phyloP scores from a whole-genome alignment of 768 basidiomycete species.

The Vishniacozyma victoriae region DNA sequence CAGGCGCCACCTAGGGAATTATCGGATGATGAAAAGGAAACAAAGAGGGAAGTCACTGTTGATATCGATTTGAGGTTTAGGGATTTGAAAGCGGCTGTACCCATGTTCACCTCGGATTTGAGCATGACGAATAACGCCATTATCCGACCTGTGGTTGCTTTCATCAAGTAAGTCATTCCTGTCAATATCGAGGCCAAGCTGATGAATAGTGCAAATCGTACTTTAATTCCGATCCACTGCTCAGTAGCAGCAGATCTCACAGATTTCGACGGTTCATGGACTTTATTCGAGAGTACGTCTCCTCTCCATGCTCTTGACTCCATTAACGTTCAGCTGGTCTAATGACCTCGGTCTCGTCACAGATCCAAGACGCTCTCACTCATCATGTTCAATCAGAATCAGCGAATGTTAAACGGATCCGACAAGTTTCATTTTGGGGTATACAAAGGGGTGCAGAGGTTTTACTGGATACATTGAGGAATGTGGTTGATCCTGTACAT shows the following conservation, averaged over 20 bases:
- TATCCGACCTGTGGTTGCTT: conserved; percentile 91
- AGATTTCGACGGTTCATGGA: conserved; percentile 97
- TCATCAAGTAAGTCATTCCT: conserved; percentile 73
- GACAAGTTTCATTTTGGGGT: conserved; percentile 88
- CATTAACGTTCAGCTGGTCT: conserved; percentile 67
- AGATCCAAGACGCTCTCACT: conserved; percentile 89
- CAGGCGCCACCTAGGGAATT: conserved; percentile 27
- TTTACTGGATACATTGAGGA: conserved; percentile 71
- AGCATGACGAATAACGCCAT: conserved; percentile 89
- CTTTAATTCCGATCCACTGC: conserved; percentile 88
- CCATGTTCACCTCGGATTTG: conserved; percentile 79
- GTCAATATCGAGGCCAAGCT: conserved; percentile 11
- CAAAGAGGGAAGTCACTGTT: conserved; percentile 51
- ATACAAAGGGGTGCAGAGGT: conserved; percentile 86
- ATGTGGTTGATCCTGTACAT: conserved; percentile 60
- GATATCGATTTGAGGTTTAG: conserved; percentile 93
- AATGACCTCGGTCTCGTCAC: conserved; percentile 80
- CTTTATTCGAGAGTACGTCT: conserved; percentile 54
- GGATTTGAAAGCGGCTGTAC: conserved; percentile 90
- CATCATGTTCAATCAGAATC: conserved; percentile 76
- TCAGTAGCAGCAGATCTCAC: conserved; percentile 70
- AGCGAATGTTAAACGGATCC: conserved; percentile 78
- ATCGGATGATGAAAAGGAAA: conserved; percentile 19
- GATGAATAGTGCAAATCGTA: conserved; percentile 71
- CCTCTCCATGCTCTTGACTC: conserved; percentile 3